Percentiles rank a stretch among this genome's conserved stretches.
These are phyloP conservation scores for Colletotrichum eremochloae DNA, from an alignment of 2,329 filamentous ascomycete species.

Conservation along the genomic window DNA sequence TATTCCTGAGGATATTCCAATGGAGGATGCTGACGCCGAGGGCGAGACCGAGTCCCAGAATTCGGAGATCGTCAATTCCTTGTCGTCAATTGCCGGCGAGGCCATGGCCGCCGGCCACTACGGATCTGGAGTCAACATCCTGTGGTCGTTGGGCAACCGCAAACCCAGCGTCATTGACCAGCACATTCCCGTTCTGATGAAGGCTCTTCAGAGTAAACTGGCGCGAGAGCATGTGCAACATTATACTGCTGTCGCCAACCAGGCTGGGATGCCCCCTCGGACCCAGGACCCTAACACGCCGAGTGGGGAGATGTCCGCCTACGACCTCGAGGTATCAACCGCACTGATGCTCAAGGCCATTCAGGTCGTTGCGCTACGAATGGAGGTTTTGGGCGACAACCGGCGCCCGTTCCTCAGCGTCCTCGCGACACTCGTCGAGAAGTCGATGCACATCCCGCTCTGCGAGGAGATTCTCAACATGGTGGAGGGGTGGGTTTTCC, in stretches of 20 bases:
- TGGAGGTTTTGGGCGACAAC: constrained; percentile 93
- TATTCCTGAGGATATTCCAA: constrained; percentile 82
- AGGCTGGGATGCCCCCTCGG: constrained; percentile 52
- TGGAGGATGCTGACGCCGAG: constrained; percentile 85
- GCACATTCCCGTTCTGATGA: constrained; percentile 91
- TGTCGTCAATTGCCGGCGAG: constrained; percentile 90
- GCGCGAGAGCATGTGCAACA: constrained; percentile 92
- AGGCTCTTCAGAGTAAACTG: constrained; percentile 90
- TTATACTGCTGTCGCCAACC: constrained; percentile 70
- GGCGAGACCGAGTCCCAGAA: constrained; percentile 84
- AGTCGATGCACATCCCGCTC: constrained; percentile 86
- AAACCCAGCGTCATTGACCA: constrained; percentile 90
- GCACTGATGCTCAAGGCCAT: constrained; percentile 95
- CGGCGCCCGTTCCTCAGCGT: constrained; percentile 95
- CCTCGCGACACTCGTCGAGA: constrained; percentile 93
- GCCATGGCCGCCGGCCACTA: constrained; percentile 85
- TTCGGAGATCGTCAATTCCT: constrained; percentile 87
- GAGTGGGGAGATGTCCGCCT: constrained; percentile 72
- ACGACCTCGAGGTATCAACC: constrained; percentile 90
- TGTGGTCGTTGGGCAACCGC: constrained; percentile 91
- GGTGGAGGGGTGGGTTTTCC: constrained; percentile 97
- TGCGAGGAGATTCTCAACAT: constrained; percentile 94
- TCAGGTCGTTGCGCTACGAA: constrained; percentile 89
- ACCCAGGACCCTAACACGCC: constrained; percentile 68
- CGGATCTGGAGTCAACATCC: constrained; percentile 88